Evolutionary conservation across 495 filamentous ascomycete genomes (phyloP), one percentile per base, ranked within the genome.

Genomic region (Polyplosphaeria fusca): DNA sequence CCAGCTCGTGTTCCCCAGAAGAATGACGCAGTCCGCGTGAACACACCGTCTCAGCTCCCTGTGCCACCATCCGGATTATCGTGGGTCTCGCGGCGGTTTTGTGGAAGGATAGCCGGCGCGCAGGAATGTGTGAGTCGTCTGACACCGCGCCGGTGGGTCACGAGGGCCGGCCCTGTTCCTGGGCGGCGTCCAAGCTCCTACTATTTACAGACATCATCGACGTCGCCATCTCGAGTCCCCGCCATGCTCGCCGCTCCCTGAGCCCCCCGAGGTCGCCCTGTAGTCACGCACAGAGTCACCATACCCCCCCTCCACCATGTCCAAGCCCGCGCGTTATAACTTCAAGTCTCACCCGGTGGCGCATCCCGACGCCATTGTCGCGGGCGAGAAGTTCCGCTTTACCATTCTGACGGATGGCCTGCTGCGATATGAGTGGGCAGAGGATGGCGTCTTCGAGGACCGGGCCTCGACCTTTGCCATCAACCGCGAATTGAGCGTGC

Each of bases 351-450:
- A 63, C 14, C 79, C 80, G 0, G 60, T 67, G 14, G 73, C 79
- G 2, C 70, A 79, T 44, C 66, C 75, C 16, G 61, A 72, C 11
- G 73, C 79, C 14, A 67, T 77, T 20, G 70, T 83, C 24, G 63
- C 66, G 7, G 79, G 74, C 41, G 62, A 66, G 24, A 68, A 73
- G 13, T 83, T 77, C 60, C 77, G 81, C 37, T 84, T 84, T 67
- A 81, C 73, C 22, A 56, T 84, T 16, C 69, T 84, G 23, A 75
- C 73, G 2, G 73, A 78, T 22, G 65, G 73, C 16, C 64, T 83
- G 0, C 26, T 84, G 18, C 77, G 81, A 19, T 82, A 73, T 53
- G 81, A 84, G 68, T 84, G 78, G 77, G 80, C 80, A 1, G 58
- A 68, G 12, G 80, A 84, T 48, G 66, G 72, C 47, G 62, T 58